Evolutionary conservation across 169 alveolate genomes (phyloP), one percentile per base, ranked within the genome.

Genomic region (Neospora caninum): DNA sequence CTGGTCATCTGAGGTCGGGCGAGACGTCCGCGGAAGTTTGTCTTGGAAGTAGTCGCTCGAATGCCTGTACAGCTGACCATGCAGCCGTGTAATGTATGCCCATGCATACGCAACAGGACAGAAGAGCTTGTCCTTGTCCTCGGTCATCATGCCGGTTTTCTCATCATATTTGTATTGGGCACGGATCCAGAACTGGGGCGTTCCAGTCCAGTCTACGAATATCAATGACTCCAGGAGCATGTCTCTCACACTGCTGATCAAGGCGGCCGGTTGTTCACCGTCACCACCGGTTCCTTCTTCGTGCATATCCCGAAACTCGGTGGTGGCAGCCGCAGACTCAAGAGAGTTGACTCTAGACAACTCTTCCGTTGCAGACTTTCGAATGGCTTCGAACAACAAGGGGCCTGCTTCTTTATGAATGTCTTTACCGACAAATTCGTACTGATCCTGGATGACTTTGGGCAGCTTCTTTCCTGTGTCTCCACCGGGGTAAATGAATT

Each of bases 81-180:
- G 86, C 42, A 89, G 58, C 73, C 93, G 67, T n/a, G 88, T 64
- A 42, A 89, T 89, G 88, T 58, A 89, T 27, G 80, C 93, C 93
- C 93, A 89, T 13, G 93, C 93, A 41, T 58, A 89, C 36, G 88
- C 58, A 9, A 78, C 93, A 6, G 93, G 93, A 43, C 93, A 89
- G 93, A 38, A 88, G 43, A 39, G 45, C 18, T 88, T 39, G 69
- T 39, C 39, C 80, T 43, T 70, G 6, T 45, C 80, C 41, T 83
- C 70, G 7, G 7, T 34, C 45, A 42, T 27, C 20, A 20, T 0
- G 20, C 93, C 86, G 9, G 45, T 58, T 41, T 39, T 54, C 1
- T 13, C 53, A n/a, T 39, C 67, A 6, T 82, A 82, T 0, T 82
- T 69, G 89, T 82, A 82, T 31, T n/a, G 67, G 38, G 89, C 54